Percentiles rank a stretch among this genome's conserved stretches.
Conservation (phyloP, 176 grass and related monocot species). For the Raddia guianensis region DNA sequence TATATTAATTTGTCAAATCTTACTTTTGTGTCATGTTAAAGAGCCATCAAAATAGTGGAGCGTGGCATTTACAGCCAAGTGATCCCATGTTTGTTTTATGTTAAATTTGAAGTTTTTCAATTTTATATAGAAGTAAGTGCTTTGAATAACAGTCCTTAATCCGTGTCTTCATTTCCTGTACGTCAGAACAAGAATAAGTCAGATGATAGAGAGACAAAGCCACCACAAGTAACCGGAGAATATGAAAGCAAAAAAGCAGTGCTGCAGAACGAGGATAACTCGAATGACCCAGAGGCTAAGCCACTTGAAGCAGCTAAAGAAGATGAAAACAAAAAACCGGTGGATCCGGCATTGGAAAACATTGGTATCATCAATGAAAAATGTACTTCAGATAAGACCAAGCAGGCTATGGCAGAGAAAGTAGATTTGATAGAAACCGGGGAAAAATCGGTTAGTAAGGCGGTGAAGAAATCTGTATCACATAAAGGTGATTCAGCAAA, state of each 20-base stretch:
- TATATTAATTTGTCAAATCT: too few species aligned
- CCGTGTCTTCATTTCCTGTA: constrained; percentile 13
- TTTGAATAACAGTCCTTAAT: constrained; percentile 22
- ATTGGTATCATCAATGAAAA: constrained; percentile 33
- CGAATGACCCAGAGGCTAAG: constrained; percentile 33
- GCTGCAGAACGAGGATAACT: constrained; percentile 53
- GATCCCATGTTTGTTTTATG: not conserved
- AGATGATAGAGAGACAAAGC: constrained; percentile 33
- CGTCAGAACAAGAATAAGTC: constrained; percentile 52
- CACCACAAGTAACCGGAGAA: constrained; percentile 40
- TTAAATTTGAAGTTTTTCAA: not conserved
- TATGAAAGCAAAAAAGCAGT: constrained; percentile 47
- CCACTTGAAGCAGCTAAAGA: constrained; percentile 38
- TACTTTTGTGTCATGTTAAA: not conserved
- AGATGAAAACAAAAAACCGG: constrained; percentile 46
- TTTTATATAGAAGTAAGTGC: constrained; percentile 13
- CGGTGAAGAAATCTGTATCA: constrained; percentile 44
- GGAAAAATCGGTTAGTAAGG: constrained; percentile 55
- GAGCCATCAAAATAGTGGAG: not conserved
- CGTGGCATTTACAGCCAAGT: not conserved
- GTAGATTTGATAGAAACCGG: constrained; percentile 35
- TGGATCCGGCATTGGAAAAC: constrained; percentile 41
- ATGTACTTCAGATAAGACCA: constrained; percentile 25
- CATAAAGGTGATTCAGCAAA: constrained; percentile 49
- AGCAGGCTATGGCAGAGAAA: constrained; percentile 41